phyloP scores from a whole-genome alignment of 1,139 yeast genomes.

The Yarrowia galli region DNA sequence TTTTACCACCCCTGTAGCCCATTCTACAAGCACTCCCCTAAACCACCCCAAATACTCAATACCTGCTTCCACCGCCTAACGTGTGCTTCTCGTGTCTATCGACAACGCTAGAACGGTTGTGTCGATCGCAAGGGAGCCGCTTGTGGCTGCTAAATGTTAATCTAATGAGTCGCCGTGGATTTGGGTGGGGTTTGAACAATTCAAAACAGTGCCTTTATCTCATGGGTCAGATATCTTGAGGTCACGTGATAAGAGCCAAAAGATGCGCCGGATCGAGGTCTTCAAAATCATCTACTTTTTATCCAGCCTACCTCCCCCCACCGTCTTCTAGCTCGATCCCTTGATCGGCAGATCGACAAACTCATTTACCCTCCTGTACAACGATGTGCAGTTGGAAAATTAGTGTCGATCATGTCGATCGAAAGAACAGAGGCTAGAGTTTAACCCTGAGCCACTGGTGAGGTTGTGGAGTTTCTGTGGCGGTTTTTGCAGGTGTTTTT shows the following conservation, averaged over 20 bases:
- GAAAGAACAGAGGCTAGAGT: neutral
- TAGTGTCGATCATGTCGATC: neutral
- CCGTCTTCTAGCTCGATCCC: neutral
- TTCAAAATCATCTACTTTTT: no score
- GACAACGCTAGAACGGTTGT: neutral
- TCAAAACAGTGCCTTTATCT: no score
- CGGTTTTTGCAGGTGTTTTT: no score
- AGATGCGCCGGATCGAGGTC: no score
- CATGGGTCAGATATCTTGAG: no score
- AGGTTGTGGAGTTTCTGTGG: no score
- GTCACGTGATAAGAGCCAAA: no score
- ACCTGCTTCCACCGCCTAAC: neutral
- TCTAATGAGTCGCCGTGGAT: neutral
- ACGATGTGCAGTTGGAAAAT: neutral
- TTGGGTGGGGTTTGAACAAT: neutral
- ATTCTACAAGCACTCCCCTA: no score
- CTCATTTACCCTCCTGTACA: no score
- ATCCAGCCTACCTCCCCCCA: no score
- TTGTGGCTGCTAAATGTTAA: neutral
- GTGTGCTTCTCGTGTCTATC: constrained; percentile 1
- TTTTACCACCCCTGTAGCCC: no score
- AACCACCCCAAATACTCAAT: no score
- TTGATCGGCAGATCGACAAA: neutral
- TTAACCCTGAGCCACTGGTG: neutral
- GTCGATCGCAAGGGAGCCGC: constrained; percentile 4